These are phyloP conservation scores for Fusarium setosum DNA, from an alignment of 2,329 filamentous ascomycete species.

Conservation along the genomic window DNA sequence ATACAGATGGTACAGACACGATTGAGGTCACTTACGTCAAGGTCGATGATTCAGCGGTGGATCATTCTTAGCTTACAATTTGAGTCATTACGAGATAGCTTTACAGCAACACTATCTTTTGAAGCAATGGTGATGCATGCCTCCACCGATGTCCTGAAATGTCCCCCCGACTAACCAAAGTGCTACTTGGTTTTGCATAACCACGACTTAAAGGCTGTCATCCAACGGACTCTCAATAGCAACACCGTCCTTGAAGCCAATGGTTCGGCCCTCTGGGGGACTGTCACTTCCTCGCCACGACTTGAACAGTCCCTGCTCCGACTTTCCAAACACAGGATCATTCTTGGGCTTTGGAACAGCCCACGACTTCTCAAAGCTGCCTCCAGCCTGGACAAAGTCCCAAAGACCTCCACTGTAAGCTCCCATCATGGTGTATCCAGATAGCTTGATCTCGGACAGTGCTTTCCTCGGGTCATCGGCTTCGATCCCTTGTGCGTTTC, in stretches of 20 bases:
- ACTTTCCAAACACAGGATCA: constrained; percentile 32
- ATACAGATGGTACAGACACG: too few relatives aligned
- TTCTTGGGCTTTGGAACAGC: constrained; percentile 29
- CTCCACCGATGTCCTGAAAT: too few relatives aligned
- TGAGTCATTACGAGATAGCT: too few relatives aligned
- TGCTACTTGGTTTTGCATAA: too few relatives aligned
- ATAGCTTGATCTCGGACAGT: constrained; percentile 50
- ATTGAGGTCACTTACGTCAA: too few relatives aligned
- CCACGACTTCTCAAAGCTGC: constrained; percentile 34
- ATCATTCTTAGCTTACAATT: too few relatives aligned
- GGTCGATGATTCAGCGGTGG: too few relatives aligned
- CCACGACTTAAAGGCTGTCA: too few relatives aligned
- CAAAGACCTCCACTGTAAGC: constrained; percentile 54
- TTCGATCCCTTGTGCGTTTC: constrained; percentile 51
- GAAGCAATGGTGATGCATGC: too few relatives aligned
- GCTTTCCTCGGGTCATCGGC: constrained; percentile 49
- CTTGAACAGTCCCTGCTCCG: constrained; percentile 6
- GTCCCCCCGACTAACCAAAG: too few relatives aligned
- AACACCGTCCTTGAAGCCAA: neutral
- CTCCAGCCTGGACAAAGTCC: constrained; percentile 36
- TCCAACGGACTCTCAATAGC: neutral
- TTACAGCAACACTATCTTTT: too few relatives aligned
- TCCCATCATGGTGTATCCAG: constrained; percentile 54
- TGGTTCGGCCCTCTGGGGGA: neutral
- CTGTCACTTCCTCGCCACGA: constrained; percentile 24